A percentile compares a stretch with the other conserved stretches of the same genome.
Conservation (phyloP, 768 basidiomycete genomes). For the Leccinum disarticulatum region DNA sequence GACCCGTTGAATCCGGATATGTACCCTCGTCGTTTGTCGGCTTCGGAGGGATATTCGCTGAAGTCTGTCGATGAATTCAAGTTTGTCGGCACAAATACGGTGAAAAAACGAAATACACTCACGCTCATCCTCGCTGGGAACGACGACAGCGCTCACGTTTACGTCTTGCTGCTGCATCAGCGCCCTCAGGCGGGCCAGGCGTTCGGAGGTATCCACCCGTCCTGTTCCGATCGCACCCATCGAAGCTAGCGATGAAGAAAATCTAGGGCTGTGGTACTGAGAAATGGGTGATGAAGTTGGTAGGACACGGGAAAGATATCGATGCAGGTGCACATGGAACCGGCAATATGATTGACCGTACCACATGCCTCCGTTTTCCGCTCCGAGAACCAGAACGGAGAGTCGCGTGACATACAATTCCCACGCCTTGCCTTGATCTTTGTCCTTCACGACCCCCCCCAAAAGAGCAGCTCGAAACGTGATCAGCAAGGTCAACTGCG, state of each 20-base stretch:
- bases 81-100: background rate
- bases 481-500: too few species aligned
- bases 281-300: background rate
- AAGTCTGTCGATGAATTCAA: slow-evolving; percentile 51
- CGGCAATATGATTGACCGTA: slow-evolving; percentile 11
- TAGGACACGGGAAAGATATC: slow-evolving; percentile 22
- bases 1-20: slow-evolving; percentile 95
- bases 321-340: slow-evolving; percentile 18
- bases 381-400: slow-evolving; percentile 8
- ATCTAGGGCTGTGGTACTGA: slow-evolving; percentile 6
- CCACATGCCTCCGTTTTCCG: slow-evolving; percentile 32
- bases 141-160: slow-evolving; percentile 70
- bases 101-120: slow-evolving; percentile 29
- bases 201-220: slow-evolving; percentile 60
- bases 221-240: slow-evolving; percentile 40
- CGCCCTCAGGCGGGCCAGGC: slow-evolving; percentile 62
- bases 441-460: too few species aligned
- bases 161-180: slow-evolving; percentile 60
- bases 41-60: slow-evolving; percentile 85
- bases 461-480: too few species aligned
- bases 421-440: background rate
- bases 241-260: slow-evolving; percentile 15
- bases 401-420: background rate
- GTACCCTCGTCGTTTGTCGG: slow-evolving; percentile 81
- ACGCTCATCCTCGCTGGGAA: slow-evolving; percentile 95